phyloP scores from a whole-genome alignment of 1,284 basidiomycete genomes.

The Wolfiporia cocos region DNA sequence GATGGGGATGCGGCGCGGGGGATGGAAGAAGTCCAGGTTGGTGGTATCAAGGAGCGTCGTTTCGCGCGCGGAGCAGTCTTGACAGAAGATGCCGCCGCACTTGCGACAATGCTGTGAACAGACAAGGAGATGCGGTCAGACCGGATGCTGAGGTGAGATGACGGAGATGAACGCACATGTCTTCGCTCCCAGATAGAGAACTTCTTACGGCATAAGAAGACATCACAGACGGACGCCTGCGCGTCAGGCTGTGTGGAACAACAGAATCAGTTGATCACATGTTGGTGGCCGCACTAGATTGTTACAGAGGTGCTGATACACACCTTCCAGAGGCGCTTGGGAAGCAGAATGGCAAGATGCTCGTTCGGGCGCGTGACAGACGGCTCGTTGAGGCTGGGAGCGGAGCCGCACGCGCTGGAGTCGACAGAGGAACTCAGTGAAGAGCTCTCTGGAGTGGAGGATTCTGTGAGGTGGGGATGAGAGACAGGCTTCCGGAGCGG shows the following conservation, averaged over 20 bases:
- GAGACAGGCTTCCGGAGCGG: too few species aligned
- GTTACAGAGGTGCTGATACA: conserved; percentile 14
- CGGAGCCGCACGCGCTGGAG: conserved; percentile 19
- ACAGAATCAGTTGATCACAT: conserved; percentile 21
- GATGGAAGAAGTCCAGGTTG: conserved; percentile 59
- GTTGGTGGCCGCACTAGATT: conserved; percentile 8
- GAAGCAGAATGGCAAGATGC: conserved; percentile 71
- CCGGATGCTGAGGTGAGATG: conserved; percentile 9
- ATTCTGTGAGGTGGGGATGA: too few species aligned
- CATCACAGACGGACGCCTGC: conserved; percentile 58
- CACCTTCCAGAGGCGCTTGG: conserved; percentile 69
- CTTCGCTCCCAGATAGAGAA: conserved; percentile 67
- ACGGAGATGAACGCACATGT: conserved; percentile 45
- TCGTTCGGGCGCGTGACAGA: conserved; percentile 38
- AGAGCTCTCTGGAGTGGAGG: conserved; percentile 15
- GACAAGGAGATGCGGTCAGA: conserved; percentile 19
- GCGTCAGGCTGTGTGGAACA: conserved; percentile 45
- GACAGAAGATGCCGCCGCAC: conserved; percentile 72
- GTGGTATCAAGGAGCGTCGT: conserved; percentile 63
- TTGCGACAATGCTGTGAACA: conserved; percentile 64
- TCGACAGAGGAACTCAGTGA: conserved; percentile 18
- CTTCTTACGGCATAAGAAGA: conserved; percentile 54
- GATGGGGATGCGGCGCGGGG: conserved; percentile 59
- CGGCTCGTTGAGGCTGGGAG: conserved; percentile 11
- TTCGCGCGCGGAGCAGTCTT: conserved; percentile 45